Base-by-base conservation (phyloP, 1,284 basidiomycete genomes). In the Tilletia caries region DNA sequence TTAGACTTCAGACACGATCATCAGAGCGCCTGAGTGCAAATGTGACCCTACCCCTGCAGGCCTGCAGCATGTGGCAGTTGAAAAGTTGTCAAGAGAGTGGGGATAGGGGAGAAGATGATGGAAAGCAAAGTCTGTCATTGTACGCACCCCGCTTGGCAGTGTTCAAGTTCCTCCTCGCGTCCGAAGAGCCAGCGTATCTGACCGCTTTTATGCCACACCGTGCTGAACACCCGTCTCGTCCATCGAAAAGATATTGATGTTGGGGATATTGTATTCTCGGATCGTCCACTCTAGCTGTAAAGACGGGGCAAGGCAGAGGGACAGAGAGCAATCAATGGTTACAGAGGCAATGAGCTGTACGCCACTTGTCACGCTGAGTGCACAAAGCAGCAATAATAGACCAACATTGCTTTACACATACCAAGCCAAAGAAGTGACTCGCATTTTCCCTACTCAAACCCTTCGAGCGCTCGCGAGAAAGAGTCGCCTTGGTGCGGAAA, bases 161-260 rank as follows among this genome's bases (percentile, higher is more conserved):
- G 37, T 5, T 41, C 48, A 50, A n/a, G 48, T 50, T 6, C 20
- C 48, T 4, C 48, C 6, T 4, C 20, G 20, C 20, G 48, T 20
- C 6, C 18, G 48, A 50, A 4, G 48, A 50, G 25, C 18, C 5
- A 4, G 48, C 48, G 48, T 50, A 50, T n/a, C 20, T 50, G 48
- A 50, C 4, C 4, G 5, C 6, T n/a, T 20, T 50, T 20, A 8
- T 18, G 48, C 48, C 18, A 27, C 25, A 5, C 48, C 48, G 25
- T 27, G 48, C 48, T 50, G 48, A 20, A 50, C 48, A 50, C 48
- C 48, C 20, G 48, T 50, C 48, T 50, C 48, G 48, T 50, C 48
- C 48, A 50, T 50, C 4, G 48, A 50, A 4, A 4, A 50, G 20
- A 50, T 50, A 10, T 44, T 44, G 43, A 20, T 10, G 43, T 20